Base-by-base conservation (phyloP, 768 basidiomycete species). In the Phylloporus rhodoxanthus region DNA sequence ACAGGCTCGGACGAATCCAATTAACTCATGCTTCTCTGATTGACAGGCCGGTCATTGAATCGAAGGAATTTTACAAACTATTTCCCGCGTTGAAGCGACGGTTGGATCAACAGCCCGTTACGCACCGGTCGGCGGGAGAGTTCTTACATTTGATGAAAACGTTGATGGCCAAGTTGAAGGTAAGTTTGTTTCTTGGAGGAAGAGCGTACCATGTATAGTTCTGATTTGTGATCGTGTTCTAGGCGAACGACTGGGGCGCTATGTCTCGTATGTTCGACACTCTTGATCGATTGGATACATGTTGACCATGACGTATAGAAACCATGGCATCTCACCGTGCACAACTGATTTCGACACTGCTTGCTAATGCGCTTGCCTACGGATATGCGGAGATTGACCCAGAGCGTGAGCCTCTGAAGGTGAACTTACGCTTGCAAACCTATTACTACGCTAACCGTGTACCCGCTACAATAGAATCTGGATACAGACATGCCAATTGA, bases 121-220 rank as follows among this genome's bases (percentile, higher is more conserved):
- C 80, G 0, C 80, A 83, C 55, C 64, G 59, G 0, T 68, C 72
- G 0, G 82, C 78, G 0, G 76, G 75, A 15, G 72, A 78, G 49
- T 84, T 84, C 55, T 64, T 83, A 5, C 73, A 75, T 33, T 69
- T 74, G 3, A 66, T 84, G 58, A 84, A 84, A 61, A 79, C 79
- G 0, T 53, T 84, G 39, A 84, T 84, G 82, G 82, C 82, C n/a
- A 84, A 84, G 50, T 57, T 84, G 34, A 84, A 83, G 72, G 82
- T 78, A 43, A 50, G 47, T 8, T 3, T 10, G 4, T 38, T 25
- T 11, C 20, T 29, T 29, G 28, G n/a, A 14, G 15, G 14, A 7
- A 0, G 8, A 3, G 23, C 7, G 37, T 21, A 6, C 20, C n/a
- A 14, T 13, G 11, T 43, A 2, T 7, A 23, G n/a, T 33, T 7